phyloP scores from a whole-genome alignment of 176 grass and related monocot genomes.

The Microstegium vimineum region DNA sequence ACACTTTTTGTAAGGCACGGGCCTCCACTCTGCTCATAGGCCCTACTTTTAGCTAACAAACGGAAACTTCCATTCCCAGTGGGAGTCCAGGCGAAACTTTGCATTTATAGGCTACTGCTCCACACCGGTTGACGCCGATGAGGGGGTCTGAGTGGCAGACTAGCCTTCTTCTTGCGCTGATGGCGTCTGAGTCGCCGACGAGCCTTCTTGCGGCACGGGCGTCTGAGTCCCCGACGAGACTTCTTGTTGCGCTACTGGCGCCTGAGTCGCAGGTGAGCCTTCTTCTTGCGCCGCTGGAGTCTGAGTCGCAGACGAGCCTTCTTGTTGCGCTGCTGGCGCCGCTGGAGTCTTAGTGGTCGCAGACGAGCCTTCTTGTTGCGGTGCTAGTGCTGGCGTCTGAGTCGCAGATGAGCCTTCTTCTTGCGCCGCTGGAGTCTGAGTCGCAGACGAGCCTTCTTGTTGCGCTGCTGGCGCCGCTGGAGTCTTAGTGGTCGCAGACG shows the following conservation, averaged over 20 bases:
- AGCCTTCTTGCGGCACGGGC: too few species aligned
- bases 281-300: not conserved
- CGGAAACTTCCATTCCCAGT: not conserved
- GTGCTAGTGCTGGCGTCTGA: too few species aligned
- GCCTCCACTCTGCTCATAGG: not conserved
- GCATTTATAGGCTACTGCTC: not conserved
- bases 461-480: not conserved
- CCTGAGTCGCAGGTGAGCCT: not conserved
- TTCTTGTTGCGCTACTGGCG: not conserved
- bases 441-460: not conserved
- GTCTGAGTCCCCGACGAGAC: too few species aligned
- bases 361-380: not conserved
- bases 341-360: too few species aligned
- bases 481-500: too few species aligned
- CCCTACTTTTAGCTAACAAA: not conserved
- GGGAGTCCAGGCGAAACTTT: not conserved
- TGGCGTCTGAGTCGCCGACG: not conserved
- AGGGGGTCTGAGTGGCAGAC: not conserved
- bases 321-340: not conserved
- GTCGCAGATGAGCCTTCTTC: not conserved
- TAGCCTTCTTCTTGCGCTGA: not conserved
- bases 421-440: not conserved
- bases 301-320: not conserved
- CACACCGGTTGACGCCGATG: not conserved
- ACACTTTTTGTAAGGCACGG: not conserved